Percentiles rank a stretch among this genome's conserved stretches.
phyloP scores from a whole-genome alignment of 768 basidiomycete species.

The Coprinopsis strossmayeri region DNA sequence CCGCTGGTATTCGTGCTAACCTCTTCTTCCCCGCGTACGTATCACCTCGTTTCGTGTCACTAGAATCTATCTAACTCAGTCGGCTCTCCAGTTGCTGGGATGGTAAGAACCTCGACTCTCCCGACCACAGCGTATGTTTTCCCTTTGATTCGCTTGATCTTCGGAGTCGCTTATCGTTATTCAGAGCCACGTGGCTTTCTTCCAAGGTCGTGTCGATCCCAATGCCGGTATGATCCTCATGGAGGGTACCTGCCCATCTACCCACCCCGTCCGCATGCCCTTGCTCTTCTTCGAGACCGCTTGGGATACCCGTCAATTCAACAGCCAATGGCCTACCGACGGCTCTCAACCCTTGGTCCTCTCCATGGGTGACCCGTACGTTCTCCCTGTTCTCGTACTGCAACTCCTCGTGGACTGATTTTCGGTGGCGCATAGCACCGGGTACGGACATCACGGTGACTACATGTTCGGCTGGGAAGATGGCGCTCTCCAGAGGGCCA shows the following conservation, averaged over 20 bases:
- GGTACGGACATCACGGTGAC: conserved; percentile 12
- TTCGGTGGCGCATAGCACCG: conserved; percentile 1
- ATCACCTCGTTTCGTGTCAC: neutral
- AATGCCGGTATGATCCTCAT: conserved; percentile 42
- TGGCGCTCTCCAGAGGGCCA: conserved; percentile 7
- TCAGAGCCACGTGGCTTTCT: conserved; percentile 8
- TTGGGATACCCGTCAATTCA: conserved; percentile 9
- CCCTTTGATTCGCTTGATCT: no score
- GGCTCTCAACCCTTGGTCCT: conserved; percentile 10
- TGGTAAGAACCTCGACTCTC: conserved; percentile 9
- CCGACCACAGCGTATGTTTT: conserved; percentile 10
- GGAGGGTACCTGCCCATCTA: conserved; percentile 92
- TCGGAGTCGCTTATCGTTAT: no score
- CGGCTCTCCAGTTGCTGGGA: conserved; percentile 6
- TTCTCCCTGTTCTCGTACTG: no score
- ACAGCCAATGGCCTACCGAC: conserved; percentile 8
- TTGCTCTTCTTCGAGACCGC: conserved; percentile 11
- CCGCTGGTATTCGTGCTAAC: conserved; percentile 11
- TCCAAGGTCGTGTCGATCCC: conserved; percentile 7
- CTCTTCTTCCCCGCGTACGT: conserved; percentile 12
- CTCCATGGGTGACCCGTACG: conserved; percentile 9
- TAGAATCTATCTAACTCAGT: no score
- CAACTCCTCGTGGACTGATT: no score
- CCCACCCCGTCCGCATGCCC: conserved; percentile 31
- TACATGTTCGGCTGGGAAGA: conserved; percentile 12